Evolutionary conservation across 768 basidiomycete genomes (phyloP), one percentile per base, ranked within the genome.

Genomic region (Boletellus emodensis): DNA sequence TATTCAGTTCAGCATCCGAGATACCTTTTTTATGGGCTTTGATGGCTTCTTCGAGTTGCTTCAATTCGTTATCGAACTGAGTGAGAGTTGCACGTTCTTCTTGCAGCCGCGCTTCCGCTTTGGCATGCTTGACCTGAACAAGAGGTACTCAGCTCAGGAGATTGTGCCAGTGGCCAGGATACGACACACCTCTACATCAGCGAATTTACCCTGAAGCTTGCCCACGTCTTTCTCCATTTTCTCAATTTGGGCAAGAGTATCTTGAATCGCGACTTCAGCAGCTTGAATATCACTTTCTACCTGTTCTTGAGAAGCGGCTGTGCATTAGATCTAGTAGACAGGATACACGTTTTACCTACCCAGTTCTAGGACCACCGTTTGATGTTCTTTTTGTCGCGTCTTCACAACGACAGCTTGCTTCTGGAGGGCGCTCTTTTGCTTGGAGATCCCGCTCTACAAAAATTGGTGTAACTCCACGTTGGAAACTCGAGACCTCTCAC

Each of bases 61-160:
- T 84, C 53, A 99, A 71, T 67, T 98, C 94, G 36, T 82, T 80
- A 61, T 95, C 93, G 67, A 94, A 98, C 2, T 89, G 83, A 17
- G 82, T 84, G 11, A 98, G 77, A 7, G 90, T 87, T 6, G 91
- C 92, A 18, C 86, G 84, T 67, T 98, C 96, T 56, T 91, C 86
- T 52, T 83, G 76, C 12, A 97, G 79, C 56, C 81, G 84, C 3
- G 71, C 72, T 53, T 91, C 85, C 1, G 87, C 88, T 53, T 80
- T 76, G 28, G 80, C 73, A 56, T 86, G 80, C 13, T 75, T 69
- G 40, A 71, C 72, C 83, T 90, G 40, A 22, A 34, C 10, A 10
- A 44, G 34, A 8, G 3, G 0, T 24, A 9, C 18, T 52, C 15
- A 30, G 17, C 10, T 41, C 1, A 17, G 40, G 6, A 24, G n/a